Conservation (phyloP, 2,329 filamentous ascomycete species). For the Colletotrichum aenigma region DNA sequence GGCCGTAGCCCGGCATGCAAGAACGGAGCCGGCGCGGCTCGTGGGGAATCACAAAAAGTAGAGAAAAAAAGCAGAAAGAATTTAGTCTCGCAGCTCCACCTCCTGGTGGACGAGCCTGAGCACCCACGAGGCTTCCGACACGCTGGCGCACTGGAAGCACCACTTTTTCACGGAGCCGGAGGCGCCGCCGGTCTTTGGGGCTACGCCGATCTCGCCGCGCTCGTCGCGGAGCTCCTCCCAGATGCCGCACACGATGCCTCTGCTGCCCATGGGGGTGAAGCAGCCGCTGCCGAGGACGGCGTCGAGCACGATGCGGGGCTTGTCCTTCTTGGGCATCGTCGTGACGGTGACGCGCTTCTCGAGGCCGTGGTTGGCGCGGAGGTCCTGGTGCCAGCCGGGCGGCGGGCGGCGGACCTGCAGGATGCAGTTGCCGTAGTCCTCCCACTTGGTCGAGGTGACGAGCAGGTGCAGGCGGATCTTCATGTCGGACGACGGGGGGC, state of each 20-base stretch:
- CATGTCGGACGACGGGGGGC: conserved; percentile 71
- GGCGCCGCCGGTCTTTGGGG: conserved; percentile 54
- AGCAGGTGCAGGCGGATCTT: conserved; percentile 87
- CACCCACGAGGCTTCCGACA: conserved; percentile 59
- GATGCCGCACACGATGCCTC: conserved; percentile 87
- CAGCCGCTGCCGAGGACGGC: conserved; percentile 84
- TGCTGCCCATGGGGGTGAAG: conserved; percentile 82
- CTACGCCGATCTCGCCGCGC: conserved; percentile 58
- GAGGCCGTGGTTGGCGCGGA: conserved; percentile 65
- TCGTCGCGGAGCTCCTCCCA: conserved; percentile 78
- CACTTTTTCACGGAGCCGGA: conserved; percentile 64
- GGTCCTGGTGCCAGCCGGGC: conserved; percentile 61
- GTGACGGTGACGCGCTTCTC: conserved; percentile 87
- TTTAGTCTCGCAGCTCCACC: conserved; percentile 44
- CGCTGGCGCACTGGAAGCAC: conserved; percentile 65
- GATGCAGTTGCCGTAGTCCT: conserved; percentile 84
- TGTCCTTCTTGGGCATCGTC: conserved; percentile 68
- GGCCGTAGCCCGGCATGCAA: not conserved
- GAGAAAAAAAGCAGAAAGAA: not conserved
- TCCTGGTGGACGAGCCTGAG: conserved; percentile 62
- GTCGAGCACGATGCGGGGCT: conserved; percentile 74
- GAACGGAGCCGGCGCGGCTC: not conserved
- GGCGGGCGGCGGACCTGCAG: conserved; percentile 83
- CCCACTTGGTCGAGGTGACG: conserved; percentile 80
- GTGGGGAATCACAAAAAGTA: conserved; percentile 13